phyloP scores from a whole-genome alignment of 805 yeast genomes.

The Yueomyces sp. region DNA sequence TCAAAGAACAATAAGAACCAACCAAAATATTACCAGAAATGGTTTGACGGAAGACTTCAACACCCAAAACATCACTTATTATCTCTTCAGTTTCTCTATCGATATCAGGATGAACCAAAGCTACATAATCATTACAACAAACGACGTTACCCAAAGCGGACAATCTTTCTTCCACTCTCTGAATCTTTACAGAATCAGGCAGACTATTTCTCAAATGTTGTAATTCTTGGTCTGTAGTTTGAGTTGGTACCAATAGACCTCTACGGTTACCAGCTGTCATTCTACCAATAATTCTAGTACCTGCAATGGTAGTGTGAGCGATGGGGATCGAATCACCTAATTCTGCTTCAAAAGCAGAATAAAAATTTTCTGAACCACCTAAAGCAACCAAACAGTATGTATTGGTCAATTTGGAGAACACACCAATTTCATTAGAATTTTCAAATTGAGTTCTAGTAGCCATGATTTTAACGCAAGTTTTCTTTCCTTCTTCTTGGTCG shows the following conservation, averaged over 20 bases:
- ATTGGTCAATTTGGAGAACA: slow-evolving; percentile 88
- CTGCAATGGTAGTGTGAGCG: slow-evolving; percentile 95
- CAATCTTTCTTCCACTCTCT: slow-evolving; percentile 94
- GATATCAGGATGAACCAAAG: slow-evolving; percentile 96
- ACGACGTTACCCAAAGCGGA: slow-evolving; percentile 96
- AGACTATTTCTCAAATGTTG: slow-evolving; percentile 93
- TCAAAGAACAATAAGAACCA: slow-evolving; percentile 88
- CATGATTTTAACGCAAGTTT: slow-evolving; percentile 25
- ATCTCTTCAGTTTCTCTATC: slow-evolving; percentile 98
- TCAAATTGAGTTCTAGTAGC: slow-evolving; percentile 70
- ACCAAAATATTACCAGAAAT: slow-evolving; percentile 96
- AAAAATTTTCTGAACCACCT: slow-evolving; percentile 83
- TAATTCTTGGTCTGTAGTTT: slow-evolving; percentile 95
- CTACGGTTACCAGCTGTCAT: slow-evolving; percentile 98
- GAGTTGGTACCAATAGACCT: slow-evolving; percentile 92
- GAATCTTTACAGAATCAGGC: slow-evolving; percentile 91
- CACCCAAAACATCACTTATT: slow-evolving; percentile 95
- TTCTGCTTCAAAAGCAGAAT: slow-evolving; percentile 95
- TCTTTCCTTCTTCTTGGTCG: too few species aligned
- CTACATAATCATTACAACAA: slow-evolving; percentile 98
- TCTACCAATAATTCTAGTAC: slow-evolving; percentile 94
- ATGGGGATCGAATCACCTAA: slow-evolving; percentile 93
- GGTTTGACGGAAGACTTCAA: slow-evolving; percentile 97
- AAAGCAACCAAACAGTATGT: slow-evolving; percentile 92
- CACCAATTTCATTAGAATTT: slow-evolving; percentile 85